Evolutionary conservation across 2,329 filamentous ascomycete genomes (phyloP).

Genomic region (Emydomyces testavorans): DNA sequence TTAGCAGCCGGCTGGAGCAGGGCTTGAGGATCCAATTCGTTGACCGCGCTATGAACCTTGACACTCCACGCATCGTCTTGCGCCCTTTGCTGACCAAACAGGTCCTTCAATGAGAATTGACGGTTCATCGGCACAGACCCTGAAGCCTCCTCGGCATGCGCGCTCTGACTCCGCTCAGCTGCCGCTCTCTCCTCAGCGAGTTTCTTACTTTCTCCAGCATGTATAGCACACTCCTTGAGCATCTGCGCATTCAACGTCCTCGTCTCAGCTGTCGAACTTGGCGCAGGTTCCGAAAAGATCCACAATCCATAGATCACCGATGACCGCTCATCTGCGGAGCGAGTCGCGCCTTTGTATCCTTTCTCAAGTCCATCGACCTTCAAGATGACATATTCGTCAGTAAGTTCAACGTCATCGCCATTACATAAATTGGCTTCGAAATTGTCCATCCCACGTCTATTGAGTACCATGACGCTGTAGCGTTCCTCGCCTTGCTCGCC

Average conservation of each 20-base stretch:
- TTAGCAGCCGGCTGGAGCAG: not conserved
- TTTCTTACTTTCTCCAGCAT: constrained; percentile 41
- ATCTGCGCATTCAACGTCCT: constrained; percentile 42
- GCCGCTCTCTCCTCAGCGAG: constrained; percentile 31
- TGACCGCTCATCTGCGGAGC: constrained; percentile 4
- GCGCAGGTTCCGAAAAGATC: constrained; percentile 52
- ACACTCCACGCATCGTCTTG: constrained; percentile 43
- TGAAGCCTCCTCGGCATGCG: constrained; percentile 29
- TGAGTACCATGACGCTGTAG: constrained; percentile 56
- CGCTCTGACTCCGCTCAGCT: constrained; percentile 22
- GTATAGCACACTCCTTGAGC: constrained; percentile 45
- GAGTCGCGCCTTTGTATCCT: constrained; percentile 18
- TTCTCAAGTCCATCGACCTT: constrained; percentile 33
- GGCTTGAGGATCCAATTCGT: constrained; percentile 5
- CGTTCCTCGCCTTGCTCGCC: constrained; percentile 36
- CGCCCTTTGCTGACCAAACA: constrained; percentile 45
- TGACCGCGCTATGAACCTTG: constrained; percentile 33
- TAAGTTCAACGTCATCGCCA: constrained; percentile 52
- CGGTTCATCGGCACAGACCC: constrained; percentile 41
- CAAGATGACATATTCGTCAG: constrained; percentile 50
- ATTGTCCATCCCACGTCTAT: constrained; percentile 59
- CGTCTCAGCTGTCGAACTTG: constrained; percentile 43
- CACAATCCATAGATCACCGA: constrained; percentile 47
- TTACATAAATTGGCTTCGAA: constrained; percentile 52
- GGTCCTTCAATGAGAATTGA: constrained; percentile 42